phyloP scores from a whole-genome alignment of 768 basidiomycete genomes.

The Leccinum incarnatum region DNA sequence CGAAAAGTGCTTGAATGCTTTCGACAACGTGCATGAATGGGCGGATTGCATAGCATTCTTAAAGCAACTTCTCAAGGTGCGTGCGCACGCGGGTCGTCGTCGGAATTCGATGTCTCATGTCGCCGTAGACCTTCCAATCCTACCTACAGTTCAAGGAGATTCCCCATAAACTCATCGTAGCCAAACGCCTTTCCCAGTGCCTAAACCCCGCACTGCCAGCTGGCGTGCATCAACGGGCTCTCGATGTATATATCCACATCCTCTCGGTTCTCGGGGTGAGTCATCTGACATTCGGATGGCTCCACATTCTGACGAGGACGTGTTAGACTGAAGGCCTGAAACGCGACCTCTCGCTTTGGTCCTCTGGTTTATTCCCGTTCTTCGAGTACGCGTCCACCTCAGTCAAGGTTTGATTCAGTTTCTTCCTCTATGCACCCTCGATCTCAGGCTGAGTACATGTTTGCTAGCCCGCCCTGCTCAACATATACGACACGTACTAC shows the following conservation, averaged over 20 bases:
- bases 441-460: neutral
- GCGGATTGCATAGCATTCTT: slow-evolving; percentile 98
- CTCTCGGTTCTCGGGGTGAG: slow-evolving; percentile 87
- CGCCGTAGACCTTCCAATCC: slow-evolving; percentile 81
- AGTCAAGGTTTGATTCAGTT: slow-evolving; percentile 63
- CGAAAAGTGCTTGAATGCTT: slow-evolving; percentile 88
- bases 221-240: slow-evolving; percentile 93
- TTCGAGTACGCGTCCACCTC: slow-evolving; percentile 99
- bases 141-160: slow-evolving; percentile 96
- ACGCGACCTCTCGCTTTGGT: slow-evolving; percentile 89
- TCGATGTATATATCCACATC: slow-evolving; percentile 94
- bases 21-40: slow-evolving; percentile 98
- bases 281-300: slow-evolving; percentile 6
- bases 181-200: slow-evolving; percentile 94
- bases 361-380: slow-evolving; percentile 95
- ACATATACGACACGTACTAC: slow-evolving; percentile 91
- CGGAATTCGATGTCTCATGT: neutral
- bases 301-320: slow-evolving; percentile 7
- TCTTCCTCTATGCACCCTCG: neutral
- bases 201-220: slow-evolving; percentile 96
- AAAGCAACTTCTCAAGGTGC: slow-evolving; percentile 87
- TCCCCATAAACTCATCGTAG: slow-evolving; percentile 88
- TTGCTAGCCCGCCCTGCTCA: slow-evolving; percentile 75
- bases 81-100: slow-evolving; percentile 4
- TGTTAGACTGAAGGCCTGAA: slow-evolving; percentile 79